A percentile compares a stretch with the other conserved stretches of the same genome.
Conservation (phyloP, 805 yeast genomes). For the Zygosaccharomyces kombuchaensis region DNA sequence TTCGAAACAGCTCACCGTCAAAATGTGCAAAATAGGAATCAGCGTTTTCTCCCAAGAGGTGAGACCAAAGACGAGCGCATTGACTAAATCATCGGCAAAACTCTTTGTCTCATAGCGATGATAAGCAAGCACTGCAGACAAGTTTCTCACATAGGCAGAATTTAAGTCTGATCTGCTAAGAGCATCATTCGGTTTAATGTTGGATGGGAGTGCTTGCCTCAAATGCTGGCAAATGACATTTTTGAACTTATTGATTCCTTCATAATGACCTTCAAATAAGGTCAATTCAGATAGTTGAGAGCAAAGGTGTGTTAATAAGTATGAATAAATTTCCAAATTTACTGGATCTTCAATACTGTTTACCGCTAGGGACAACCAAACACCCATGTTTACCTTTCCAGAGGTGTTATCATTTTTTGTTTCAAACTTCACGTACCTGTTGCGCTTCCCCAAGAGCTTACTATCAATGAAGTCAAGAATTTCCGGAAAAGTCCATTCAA, state of each 20-base stretch:
- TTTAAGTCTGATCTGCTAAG: conserved; percentile 59
- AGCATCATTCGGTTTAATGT: conserved; percentile 39
- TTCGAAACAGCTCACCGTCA: conserved; percentile 77
- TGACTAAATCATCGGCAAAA: conserved; percentile 62
- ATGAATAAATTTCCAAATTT: conserved; percentile 71
- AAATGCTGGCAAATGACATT: conserved; percentile 56
- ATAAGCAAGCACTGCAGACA: conserved; percentile 61
- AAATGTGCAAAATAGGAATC: conserved; percentile 68
- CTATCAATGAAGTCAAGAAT: conserved; percentile 45
- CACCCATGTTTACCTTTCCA: conserved; percentile 40
- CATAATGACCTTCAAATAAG: conserved; percentile 45
- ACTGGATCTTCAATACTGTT: conserved; percentile 48
- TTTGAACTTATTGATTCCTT: conserved; percentile 41
- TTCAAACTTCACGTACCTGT: conserved; percentile 21
- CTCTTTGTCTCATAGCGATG: conserved; percentile 47
- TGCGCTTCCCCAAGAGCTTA: conserved; percentile 41
- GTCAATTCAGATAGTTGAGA: conserved; percentile 60
- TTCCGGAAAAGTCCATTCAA: conserved; percentile 63
- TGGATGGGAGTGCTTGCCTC: conserved; percentile 44
- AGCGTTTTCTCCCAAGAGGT: conserved; percentile 77
- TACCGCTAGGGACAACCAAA: conserved; percentile 50
- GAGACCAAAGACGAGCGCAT: conserved; percentile 55
- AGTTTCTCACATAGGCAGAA: conserved; percentile 56
- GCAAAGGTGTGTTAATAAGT: conserved; percentile 61
- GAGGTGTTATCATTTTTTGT: conserved; percentile 22